Base-by-base conservation (phyloP, 2,329 filamentous ascomycete species). In the Pezicula rhizophila region DNA sequence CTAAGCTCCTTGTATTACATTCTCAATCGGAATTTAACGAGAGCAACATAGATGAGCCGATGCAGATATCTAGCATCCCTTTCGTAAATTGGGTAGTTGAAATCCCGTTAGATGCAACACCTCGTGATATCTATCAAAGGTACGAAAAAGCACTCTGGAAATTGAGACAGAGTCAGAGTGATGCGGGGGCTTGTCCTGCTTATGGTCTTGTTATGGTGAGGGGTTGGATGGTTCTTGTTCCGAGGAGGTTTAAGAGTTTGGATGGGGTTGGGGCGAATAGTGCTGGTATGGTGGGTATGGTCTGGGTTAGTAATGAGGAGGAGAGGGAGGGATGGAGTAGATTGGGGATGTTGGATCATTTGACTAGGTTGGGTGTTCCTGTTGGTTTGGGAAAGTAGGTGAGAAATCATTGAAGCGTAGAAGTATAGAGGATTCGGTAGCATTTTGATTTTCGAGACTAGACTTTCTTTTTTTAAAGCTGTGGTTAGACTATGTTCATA, bases 211-310 rank as follows among this genome's bases (percentile, higher is more conserved):
- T 68, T 7, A 49, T 67, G 45, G 65, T 64, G 6, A 50, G 50
- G 17, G 45, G 59, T 5, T 66, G 62, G 60, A 63, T 69, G 40
- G 55, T 64, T 20, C 56, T 68, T 10, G 63, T 68, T 7, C 65
- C 67, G 6, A 57, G 66, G 33, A 52, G 56, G 4, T 10, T 31
- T 12, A 63, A 60, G 7, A 62, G 58, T 38, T 55, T 55, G 23
- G 55, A 60, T 35, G 60, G 53, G 26, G 57, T 57, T 12, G 60
- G 58, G 11, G 63, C 59, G 15, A 67, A 67, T 45, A 62, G 63
- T 5, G 61, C 66, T 14, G 63, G 58, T 11, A 69, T 69, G 66
- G 49, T 67, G 12, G 67, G 67, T 1, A 50, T 68, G 49, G 56
- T 66, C 7, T 65, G 62, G 62, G 53, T 65, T 11, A 43, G 47